These are phyloP conservation scores for Arthrobotrys pseudoclavata DNA, from an alignment of 2,329 filamentous ascomycete species.

Conservation along the genomic window DNA sequence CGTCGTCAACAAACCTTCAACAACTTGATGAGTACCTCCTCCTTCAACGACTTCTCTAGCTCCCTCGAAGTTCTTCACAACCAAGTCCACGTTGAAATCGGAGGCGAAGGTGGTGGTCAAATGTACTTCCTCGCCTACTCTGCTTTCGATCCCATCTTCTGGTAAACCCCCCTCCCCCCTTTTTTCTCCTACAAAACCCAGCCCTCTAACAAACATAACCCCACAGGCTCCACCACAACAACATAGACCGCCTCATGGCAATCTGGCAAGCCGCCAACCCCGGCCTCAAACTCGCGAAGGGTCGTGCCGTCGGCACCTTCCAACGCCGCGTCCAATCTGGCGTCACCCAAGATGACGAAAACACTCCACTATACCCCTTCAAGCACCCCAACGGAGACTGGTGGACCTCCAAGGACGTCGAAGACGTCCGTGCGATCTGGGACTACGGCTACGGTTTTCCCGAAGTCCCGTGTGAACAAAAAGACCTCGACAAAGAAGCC, in stretches of 20 bases:
- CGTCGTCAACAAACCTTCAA: constrained; percentile 61
- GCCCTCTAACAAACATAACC: not conserved
- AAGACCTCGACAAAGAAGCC: not conserved
- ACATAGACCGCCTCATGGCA: constrained; percentile 63
- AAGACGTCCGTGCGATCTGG: constrained; percentile 55
- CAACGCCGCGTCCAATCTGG: constrained; percentile 43
- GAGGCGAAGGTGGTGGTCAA: constrained; percentile 58
- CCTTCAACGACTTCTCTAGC: constrained; percentile 60
- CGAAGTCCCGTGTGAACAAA: constrained; percentile 59
- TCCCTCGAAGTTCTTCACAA: constrained; percentile 63
- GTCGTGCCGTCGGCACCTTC: constrained; percentile 55
- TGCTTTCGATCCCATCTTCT: constrained; percentile 64
- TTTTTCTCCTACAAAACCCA: constrained; percentile 8
- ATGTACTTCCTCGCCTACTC: constrained; percentile 63
- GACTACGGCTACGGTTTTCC: constrained; percentile 61
- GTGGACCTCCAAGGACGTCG: constrained; percentile 60
- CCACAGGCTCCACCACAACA: constrained; percentile 60
- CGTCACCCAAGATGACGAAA: constrained; percentile 47
- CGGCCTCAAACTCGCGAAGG: constrained; percentile 26
- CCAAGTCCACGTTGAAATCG: constrained; percentile 59
- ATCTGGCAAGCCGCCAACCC: constrained; percentile 64
- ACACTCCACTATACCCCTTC: constrained; percentile 62
- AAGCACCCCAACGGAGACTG: constrained; percentile 39
- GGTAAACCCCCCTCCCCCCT: constrained; percentile 31
- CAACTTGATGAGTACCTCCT: constrained; percentile 59